Evolutionary conservation across 768 basidiomycete species (phyloP).

Genomic region (Arthromyces matolae): DNA sequence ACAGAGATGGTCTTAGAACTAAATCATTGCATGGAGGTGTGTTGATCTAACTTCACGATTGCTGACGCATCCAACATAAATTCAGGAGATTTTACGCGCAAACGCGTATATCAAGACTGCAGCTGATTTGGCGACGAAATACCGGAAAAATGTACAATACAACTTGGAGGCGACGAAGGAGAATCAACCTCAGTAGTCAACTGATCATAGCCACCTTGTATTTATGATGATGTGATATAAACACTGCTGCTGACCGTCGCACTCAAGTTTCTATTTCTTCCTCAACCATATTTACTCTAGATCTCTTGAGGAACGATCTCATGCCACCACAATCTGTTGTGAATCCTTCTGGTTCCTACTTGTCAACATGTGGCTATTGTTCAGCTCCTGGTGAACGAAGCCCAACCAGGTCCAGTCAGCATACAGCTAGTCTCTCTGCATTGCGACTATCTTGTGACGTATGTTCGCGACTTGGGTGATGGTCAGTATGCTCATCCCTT

Average conservation of each 20-base stretch:
- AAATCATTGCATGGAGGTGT: slow-evolving; percentile 82
- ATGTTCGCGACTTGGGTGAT: not conserved
- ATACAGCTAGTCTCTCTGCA: slow-evolving; percentile 48
- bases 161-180: slow-evolving; percentile 74
- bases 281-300: too few relatives aligned
- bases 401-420: slow-evolving; percentile 35
- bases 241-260: too few relatives aligned
- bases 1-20: slow-evolving; percentile 88
- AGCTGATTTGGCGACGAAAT: slow-evolving; percentile 81
- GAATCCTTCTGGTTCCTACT: slow-evolving; percentile 28
- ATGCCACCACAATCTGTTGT: slow-evolving; percentile 31
- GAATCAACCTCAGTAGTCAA: slow-evolving; percentile 26
- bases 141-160: slow-evolving; percentile 90
- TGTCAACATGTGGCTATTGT: slow-evolving; percentile 68
- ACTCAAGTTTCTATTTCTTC: not conserved
- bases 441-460: slow-evolving; percentile 45
- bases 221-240: not conserved
- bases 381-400: slow-evolving; percentile 50
- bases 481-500: not conserved
- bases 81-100: slow-evolving; percentile 77
- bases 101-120: slow-evolving; percentile 77
- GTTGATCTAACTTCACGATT: not conserved
- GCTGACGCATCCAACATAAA: slow-evolving; percentile 1
- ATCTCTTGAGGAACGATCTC: not conserved
- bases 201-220: too few relatives aligned